Base-by-base conservation (phyloP, 352 stramenopile species). In the Halophytophthora batemanensis region DNA sequence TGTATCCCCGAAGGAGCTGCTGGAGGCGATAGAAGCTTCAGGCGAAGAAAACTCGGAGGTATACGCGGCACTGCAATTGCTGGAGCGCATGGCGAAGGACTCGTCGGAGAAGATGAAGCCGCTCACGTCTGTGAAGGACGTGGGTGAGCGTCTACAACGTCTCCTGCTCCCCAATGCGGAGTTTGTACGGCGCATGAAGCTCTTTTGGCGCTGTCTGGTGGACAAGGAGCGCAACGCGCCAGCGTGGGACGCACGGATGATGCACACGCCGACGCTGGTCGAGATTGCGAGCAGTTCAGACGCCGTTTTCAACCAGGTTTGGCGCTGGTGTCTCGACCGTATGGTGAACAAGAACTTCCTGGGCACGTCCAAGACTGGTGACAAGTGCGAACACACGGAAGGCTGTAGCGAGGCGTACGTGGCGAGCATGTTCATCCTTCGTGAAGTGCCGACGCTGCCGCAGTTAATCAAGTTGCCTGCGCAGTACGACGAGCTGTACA, bases 401-500 rank as follows among this genome's bases (percentile, higher is more conserved):
- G 78, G 82, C 17, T 87, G 77, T 51, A 89, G 84, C 53, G 84
- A 95, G 47, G 79, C 76, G 14, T 95, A 93, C 53, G 76, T 92
- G 19, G 84, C 84, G 29, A 95, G 82, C 60, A 93, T 95, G 82
- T 95, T 95, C 43, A 91, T 95, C 43, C 45, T 95, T 18, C 82
- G 84, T 19, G 82, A 95, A 47, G 50, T 75, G 7, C 46, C 63
- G n/a, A 61, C 53, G 21, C 71, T 71, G 33, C 80, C 80, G 18
- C 77, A 72, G 2, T 64, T 95, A 18, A 82, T 95, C n/a, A 67
- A 90, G 12, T 74, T 95, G 28, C 84, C 84, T 2, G 56, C 82
- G 18, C 85, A 95, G 56, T 95, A 91, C 62, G 85, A 95, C 52
- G 82, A 89, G 42, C 69, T 95, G 19, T 95, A 95, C 62, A 87